Evolutionary conservation across 108 stramenopile species (phyloP), one percentile per base, ranked within the genome.

Genomic region (Cyclotella kingstonii): DNA sequence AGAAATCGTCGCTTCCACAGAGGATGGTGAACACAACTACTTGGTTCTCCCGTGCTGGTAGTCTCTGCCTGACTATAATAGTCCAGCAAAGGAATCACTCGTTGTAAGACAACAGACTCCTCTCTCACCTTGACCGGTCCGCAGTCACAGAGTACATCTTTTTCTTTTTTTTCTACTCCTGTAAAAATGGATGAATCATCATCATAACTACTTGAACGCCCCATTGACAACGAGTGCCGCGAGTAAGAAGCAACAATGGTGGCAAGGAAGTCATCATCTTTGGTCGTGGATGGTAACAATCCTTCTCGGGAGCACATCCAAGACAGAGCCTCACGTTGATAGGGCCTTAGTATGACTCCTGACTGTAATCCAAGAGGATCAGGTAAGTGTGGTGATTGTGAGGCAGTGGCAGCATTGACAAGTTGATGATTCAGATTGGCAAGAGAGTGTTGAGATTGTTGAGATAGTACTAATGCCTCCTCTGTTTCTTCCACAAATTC

Each of bases 281-380:
- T 9, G 36, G 7, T 36, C 36, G 36, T 36, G 36, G 36, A 36
- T 36, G 36, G 9, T 27, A 36, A 21, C 21, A 21, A 15, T 6
- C 61, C 62, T 63, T 93, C 91, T 21, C 91, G 76, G 42, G 75
- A 76, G 7, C 73, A 74, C 91, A 93, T 89, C 86, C 86, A 93
- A 62, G 85, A 63, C 47, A 93, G 58, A 2, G 87, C 84, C 49
- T 89, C 80, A 21, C 68, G 63, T 58, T 93, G 91, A 61, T 93
- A 93, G 0, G 86, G 81, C 8, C 87, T 80, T 25, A 93, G 58
- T 41, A 50, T 29, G 1, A 84, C 54, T 8, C 45, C 63, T 5
- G 54, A 18, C 30, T 44, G 31, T 19, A 91, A 76, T 39, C 83
- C 82, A 0, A 6, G 35, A 6, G 90, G 90, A 30, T 79, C 83